Evolutionary conservation across 257 asterid species (phyloP).

Genomic region (Rubia yunnanensis): DNA sequence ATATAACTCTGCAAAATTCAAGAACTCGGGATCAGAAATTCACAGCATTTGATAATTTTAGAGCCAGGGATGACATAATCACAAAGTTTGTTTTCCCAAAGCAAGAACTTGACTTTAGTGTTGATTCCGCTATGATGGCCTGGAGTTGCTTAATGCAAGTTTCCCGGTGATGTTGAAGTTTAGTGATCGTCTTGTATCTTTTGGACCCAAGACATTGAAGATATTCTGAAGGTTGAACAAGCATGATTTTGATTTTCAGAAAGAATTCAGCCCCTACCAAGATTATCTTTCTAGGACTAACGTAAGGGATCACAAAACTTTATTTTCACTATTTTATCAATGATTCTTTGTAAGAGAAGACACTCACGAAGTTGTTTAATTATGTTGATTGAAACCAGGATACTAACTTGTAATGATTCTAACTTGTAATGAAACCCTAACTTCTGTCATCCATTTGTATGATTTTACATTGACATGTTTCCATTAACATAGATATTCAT

Average conservation of each 20-base stretch:
- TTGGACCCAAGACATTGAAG: conserved; percentile 40
- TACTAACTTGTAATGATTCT: no score
- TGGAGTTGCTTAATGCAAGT: conserved; percentile 42
- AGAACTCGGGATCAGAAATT: conserved; percentile 20
- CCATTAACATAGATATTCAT: no score
- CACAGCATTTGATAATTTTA: conserved; percentile 24
- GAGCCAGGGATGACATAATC: conserved; percentile 18
- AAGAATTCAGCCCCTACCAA: conserved; percentile 35
- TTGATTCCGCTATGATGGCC: conserved; percentile 28
- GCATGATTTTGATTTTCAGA: conserved; percentile 38
- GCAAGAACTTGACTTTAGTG: conserved; percentile 19
- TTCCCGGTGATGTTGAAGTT: conserved; percentile 53
- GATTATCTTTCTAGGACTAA: conserved; percentile 22
- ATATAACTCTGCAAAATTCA: conserved; percentile 2
- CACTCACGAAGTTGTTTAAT: background rate
- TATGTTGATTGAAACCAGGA: no score
- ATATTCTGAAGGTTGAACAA: conserved; percentile 31
- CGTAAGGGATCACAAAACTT: background rate
- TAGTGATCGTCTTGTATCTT: conserved; percentile 13
- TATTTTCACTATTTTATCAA: background rate
- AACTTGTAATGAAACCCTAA: background rate
- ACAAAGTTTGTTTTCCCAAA: conserved; percentile 37
- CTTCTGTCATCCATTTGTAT: no score
- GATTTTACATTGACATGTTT: no score
- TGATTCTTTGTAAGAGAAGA: background rate